Evolutionary conservation across 2,329 filamentous ascomycete genomes (phyloP).

Genomic region (Arthrobotrys entomopaga): DNA sequence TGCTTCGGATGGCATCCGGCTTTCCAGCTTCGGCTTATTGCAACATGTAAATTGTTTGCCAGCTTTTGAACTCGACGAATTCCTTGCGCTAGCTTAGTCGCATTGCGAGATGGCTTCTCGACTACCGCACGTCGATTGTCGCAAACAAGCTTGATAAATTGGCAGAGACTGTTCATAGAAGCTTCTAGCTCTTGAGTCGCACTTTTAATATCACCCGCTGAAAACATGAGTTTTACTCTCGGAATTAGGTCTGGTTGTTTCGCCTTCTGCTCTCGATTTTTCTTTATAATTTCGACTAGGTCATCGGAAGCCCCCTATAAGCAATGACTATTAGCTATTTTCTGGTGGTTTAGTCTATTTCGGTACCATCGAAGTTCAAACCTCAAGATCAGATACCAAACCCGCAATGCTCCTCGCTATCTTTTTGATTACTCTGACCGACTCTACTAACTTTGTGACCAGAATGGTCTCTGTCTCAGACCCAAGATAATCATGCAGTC

Average conservation of each 20-base stretch:
- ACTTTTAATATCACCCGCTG: constrained; percentile 28
- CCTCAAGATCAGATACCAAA: constrained; percentile 35
- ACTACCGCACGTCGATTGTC: constrained; percentile 27
- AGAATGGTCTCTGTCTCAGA: constrained; percentile 18
- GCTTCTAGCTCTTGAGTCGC: constrained; percentile 30
- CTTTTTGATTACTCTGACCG: constrained; percentile 16
- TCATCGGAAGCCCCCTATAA: constrained; percentile 40
- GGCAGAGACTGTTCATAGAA: constrained; percentile 18
- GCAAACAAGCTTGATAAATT: constrained; percentile 24
- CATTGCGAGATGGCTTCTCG: constrained; percentile 35
- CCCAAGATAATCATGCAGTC: constrained; percentile 38
- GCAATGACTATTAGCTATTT: too few species aligned
- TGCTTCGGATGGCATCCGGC: constrained; percentile 34
- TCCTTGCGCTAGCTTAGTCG: constrained; percentile 33
- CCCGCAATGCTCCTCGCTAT: constrained; percentile 38
- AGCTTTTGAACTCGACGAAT: constrained; percentile 34
- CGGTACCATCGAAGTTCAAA: neutral
- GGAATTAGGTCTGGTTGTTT: constrained; percentile 36
- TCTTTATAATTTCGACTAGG: constrained; percentile 31
- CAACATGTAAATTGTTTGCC: constrained; percentile 37
- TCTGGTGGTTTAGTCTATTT: neutral
- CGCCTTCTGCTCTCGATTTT: constrained; percentile 25
- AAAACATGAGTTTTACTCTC: constrained; percentile 30
- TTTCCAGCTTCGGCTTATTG: constrained; percentile 42
- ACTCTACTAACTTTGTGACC: constrained; percentile 7